These are phyloP conservation scores for Wallemia ichthyophaga DNA, from an alignment of 1,284 basidiomycete genomes.

Conservation along the genomic window DNA sequence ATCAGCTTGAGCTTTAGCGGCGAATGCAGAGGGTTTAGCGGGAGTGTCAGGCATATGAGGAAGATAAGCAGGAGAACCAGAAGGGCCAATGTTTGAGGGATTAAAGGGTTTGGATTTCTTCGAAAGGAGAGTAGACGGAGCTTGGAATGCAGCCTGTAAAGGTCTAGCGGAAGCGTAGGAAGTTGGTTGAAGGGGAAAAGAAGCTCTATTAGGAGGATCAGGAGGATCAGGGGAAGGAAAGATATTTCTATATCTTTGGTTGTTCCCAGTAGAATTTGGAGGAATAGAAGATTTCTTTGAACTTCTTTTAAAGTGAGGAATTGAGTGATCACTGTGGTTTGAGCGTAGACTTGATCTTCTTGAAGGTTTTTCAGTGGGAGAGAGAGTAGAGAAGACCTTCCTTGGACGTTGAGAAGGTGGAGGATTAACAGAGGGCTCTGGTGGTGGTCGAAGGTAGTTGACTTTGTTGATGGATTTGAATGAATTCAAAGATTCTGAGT, in stretches of 20 bases:
- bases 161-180: neutral
- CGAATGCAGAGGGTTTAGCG: neutral
- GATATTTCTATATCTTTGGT: neutral
- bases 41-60: neutral
- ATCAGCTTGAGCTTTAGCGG: neutral
- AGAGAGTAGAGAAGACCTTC: neutral
- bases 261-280: neutral
- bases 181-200: neutral
- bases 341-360: neutral
- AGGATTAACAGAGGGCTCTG: neutral
- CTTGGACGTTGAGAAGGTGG: neutral
- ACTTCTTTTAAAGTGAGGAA: neutral
- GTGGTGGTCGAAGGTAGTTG: neutral
- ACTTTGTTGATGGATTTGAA: neutral
- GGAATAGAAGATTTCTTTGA: neutral
- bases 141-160: neutral
- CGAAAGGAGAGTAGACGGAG: neutral
- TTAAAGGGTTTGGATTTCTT: no score
- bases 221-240: neutral
- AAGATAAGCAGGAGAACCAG: neutral
- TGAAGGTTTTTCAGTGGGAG: neutral
- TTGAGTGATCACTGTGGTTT: neutral
- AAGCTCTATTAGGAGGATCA: neutral
- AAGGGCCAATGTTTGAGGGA: neutral
- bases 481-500: neutral